Evolutionary conservation across 177 flowering plant species (phyloP).

Genomic region (Vitis hybrid): DNA sequence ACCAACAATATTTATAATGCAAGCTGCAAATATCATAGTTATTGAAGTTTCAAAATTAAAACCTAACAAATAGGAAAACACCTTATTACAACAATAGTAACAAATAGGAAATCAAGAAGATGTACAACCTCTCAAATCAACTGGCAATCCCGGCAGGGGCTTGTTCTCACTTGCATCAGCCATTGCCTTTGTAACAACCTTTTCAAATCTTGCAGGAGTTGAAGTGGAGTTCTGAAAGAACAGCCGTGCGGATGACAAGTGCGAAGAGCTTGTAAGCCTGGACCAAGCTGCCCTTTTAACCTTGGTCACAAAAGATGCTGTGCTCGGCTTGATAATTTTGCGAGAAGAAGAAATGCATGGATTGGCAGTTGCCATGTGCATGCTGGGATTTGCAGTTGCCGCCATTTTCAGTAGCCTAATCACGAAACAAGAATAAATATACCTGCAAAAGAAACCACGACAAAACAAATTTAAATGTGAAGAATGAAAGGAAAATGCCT

Average conservation of each 20-base stretch:
- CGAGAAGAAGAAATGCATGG: conserved; percentile 50
- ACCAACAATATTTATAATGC: too few species aligned
- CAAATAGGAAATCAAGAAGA: not conserved
- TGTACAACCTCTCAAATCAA: conserved; percentile 75
- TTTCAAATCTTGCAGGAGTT: conserved; percentile 27
- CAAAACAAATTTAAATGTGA: too few species aligned
- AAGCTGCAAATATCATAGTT: too few species aligned
- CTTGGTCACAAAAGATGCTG: conserved; percentile 23
- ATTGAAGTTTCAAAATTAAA: too few species aligned
- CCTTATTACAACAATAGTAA: too few species aligned
- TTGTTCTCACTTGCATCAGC: conserved; percentile 49
- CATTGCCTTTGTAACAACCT: conserved; percentile 58
- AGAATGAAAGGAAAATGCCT: too few species aligned
- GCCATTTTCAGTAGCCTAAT: conserved; percentile 50
- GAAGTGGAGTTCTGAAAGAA: conserved; percentile 36
- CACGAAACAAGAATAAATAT: conserved; percentile 2
- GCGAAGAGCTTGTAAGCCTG: conserved; percentile 41
- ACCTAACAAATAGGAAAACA: too few species aligned
- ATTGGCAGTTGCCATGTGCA: conserved; percentile 54
- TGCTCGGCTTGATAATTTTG: conserved; percentile 23
- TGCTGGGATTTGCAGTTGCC: conserved; percentile 48
- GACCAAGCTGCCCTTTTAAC: conserved; percentile 26
- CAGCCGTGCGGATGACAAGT: conserved; percentile 40
- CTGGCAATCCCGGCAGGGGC: conserved; percentile 58
- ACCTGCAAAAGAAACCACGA: too few species aligned